These are phyloP conservation scores for Desmodesmus armatus DNA, from an alignment of 139 green algal genomes.

Conservation along the genomic window DNA sequence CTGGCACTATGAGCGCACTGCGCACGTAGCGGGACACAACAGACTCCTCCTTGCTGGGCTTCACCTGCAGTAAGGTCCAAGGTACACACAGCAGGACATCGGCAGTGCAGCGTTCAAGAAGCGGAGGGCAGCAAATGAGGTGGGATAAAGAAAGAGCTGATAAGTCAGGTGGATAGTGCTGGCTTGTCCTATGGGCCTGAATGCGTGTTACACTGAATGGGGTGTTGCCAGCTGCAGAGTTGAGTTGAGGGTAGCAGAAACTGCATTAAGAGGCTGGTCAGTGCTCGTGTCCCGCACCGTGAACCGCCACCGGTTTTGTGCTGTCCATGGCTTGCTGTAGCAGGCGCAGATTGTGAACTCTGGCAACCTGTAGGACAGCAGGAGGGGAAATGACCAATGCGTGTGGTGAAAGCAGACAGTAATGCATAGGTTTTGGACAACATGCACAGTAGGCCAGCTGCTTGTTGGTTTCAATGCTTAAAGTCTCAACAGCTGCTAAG, in stretches of 20 bases:
- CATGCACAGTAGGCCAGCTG: too few species aligned
- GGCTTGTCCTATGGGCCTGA: too few species aligned
- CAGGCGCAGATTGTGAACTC: slow-evolving; percentile 30
- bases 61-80: slow-evolving; percentile 6
- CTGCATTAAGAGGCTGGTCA: too few species aligned
- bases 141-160: too few species aligned
- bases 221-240: too few species aligned
- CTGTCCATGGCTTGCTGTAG: slow-evolving; percentile 46
- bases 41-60: background rate
- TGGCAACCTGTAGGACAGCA: slow-evolving; percentile 12
- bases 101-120: background rate
- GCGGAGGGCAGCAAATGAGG: background rate
- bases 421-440: too few species aligned
- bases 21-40: slow-evolving; percentile 45
- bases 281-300: slow-evolving; percentile 15
- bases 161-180: too few species aligned
- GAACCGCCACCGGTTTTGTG: slow-evolving; percentile 38
- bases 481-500: background rate
- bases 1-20: slow-evolving; percentile 61
- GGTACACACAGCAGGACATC: background rate
- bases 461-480: too few species aligned
- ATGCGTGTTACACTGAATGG: too few species aligned
- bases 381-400: too few species aligned
- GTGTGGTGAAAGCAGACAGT: too few species aligned
- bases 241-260: too few species aligned